These are phyloP conservation scores for Trichophyton benhamiae DNA, from an alignment of 2,329 filamentous ascomycete species.

Conservation along the genomic window DNA sequence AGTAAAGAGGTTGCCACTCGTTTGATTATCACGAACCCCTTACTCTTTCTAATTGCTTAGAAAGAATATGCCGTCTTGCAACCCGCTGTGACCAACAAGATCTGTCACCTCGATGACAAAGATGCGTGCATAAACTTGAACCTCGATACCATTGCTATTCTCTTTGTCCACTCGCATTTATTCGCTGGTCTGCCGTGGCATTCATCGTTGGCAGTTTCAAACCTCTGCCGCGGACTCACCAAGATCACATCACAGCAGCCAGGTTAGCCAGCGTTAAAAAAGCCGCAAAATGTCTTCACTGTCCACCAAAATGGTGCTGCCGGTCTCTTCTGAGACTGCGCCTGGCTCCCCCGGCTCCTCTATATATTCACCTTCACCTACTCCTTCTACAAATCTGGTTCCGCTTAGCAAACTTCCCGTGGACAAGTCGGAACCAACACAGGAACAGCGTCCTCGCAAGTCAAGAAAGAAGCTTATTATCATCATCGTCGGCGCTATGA, in stretches of 20 bases:
- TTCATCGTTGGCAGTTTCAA: not conserved
- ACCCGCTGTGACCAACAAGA: not conserved
- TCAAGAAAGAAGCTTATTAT: not conserved
- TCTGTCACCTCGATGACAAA: not conserved
- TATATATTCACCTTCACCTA: not conserved
- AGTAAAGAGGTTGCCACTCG: not conserved
- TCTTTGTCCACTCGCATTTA: not conserved
- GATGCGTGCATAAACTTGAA: not conserved
- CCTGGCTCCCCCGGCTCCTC: not conserved
- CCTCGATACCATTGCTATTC: not conserved
- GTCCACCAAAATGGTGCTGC: not conserved
- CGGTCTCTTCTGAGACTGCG: not conserved
- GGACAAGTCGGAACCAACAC: not conserved
- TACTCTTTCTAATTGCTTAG: not conserved
- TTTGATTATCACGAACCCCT: not conserved
- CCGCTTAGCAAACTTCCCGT: not conserved
- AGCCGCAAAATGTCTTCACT: not conserved
- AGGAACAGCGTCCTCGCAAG: not conserved
- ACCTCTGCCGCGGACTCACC: not conserved
- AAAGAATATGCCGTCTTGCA: not conserved
- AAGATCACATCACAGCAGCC: not conserved
- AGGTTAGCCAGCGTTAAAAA: not conserved
- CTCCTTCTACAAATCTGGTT: not conserved
- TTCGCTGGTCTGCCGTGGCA: not conserved
- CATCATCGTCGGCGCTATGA: not conserved